Percentiles rank a stretch among this genome's conserved stretches.
Conservation (phyloP, 2,329 filamentous ascomycete genomes). For the Alternaria arbusti region DNA sequence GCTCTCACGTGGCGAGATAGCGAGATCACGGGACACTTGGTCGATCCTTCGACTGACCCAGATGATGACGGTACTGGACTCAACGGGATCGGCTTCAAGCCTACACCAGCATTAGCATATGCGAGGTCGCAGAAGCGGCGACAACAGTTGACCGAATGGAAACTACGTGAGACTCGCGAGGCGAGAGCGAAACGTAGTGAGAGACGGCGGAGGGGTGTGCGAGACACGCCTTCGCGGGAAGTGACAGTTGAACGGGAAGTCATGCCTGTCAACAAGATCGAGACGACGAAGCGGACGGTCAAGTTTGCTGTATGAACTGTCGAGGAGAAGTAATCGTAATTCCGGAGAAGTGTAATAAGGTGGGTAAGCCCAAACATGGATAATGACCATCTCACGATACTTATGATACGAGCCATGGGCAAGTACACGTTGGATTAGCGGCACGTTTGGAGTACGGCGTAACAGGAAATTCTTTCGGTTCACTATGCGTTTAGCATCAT, state of each 20-base stretch:
- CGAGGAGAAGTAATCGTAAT: conserved; percentile 24
- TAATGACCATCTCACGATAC: conserved; percentile 31
- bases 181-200: conserved; percentile 64
- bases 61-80: conserved; percentile 69
- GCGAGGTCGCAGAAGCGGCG: conserved; percentile 62
- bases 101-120: conserved; percentile 65
- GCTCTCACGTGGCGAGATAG: conserved; percentile 63
- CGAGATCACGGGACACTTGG: conserved; percentile 67
- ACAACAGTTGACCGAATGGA: conserved; percentile 67
- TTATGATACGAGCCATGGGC: conserved; percentile 10
- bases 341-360: neutral
- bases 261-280: conserved; percentile 18
- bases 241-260: conserved; percentile 35
- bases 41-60: conserved; percentile 58
- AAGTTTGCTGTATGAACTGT: conserved; percentile 40
- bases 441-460: conserved; percentile 15
- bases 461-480: neutral
- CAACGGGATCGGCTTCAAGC: conserved; percentile 68
- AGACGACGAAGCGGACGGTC: conserved; percentile 31
- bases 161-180: conserved; percentile 63
- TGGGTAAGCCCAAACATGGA: conserved; percentile 7
- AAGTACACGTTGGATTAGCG: conserved; percentile 6
- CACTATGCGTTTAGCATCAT: neutral
- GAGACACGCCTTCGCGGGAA: conserved; percentile 36
- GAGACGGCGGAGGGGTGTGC: conserved; percentile 50